These are phyloP conservation scores for Fomitopsis pulvina DNA, from an alignment of 768 basidiomycete species.

Conservation along the genomic window DNA sequence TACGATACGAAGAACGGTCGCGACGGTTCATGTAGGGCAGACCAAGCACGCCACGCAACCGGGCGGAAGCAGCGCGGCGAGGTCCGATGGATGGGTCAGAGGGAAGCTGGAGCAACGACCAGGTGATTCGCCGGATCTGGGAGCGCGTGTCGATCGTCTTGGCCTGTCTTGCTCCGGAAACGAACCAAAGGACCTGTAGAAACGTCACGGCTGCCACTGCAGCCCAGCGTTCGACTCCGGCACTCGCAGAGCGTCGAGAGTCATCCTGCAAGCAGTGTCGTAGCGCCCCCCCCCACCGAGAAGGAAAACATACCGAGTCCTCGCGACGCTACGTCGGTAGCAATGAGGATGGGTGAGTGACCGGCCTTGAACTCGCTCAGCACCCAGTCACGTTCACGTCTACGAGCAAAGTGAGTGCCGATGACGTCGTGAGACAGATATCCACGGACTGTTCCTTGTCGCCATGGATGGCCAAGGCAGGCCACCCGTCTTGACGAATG, in stretches of 20 bases:
- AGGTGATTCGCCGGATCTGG: constrained; percentile 24
- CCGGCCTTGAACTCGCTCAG: constrained; percentile 97
- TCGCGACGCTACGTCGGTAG: constrained; percentile 99
- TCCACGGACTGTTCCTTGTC: constrained; percentile 92
- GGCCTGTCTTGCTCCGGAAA: constrained; percentile 29
- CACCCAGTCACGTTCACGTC: constrained; percentile 99
- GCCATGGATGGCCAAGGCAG: constrained; percentile 98
- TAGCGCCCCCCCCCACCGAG: constrained; percentile 44
- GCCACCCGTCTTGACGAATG: constrained; percentile 97
- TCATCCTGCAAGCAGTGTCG: constrained; percentile 25
- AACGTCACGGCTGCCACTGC: constrained; percentile 11
- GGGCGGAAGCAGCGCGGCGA: constrained; percentile 24
- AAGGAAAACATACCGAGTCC: constrained; percentile 89
- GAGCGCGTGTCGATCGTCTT: constrained; percentile 25
- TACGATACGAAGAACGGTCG: constrained; percentile 43
- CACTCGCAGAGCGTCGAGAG: constrained; percentile 22
- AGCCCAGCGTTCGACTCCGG: constrained; percentile 5
- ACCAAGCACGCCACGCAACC: constrained; percentile 29
- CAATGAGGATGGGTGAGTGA: constrained; percentile 94
- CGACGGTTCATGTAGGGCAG: constrained; percentile 34
- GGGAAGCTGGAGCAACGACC: constrained; percentile 26
- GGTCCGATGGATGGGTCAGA: constrained; percentile 37
- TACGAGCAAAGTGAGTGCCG: constrained; percentile 25
- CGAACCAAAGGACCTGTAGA: constrained; percentile 30
- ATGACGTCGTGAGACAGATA: neutral